Evolutionary conservation across 2,329 filamentous ascomycete genomes (phyloP), one percentile per base, ranked within the genome.

Genomic region (Colletotrichum endophyticum): DNA sequence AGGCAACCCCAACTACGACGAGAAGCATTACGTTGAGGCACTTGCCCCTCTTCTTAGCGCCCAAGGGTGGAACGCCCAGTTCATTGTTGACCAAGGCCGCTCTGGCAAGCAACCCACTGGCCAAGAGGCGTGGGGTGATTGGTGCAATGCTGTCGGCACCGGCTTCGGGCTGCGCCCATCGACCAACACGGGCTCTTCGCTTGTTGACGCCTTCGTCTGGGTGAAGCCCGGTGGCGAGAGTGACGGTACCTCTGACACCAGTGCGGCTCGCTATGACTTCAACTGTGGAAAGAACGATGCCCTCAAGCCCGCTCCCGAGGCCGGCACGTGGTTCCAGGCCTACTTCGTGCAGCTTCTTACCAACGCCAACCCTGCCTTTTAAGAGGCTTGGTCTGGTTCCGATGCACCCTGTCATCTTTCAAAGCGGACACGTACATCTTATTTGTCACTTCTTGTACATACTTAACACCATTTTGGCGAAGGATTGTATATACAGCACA

Each of bases 191-290:
- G 91, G 90, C 16, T 88, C 92, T 78, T 81, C 84, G 3, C 85
- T 92, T 22, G 86, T 90, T 39, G 93, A 94, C 82, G 92, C 92
- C 56, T 92, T 94, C 78, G 92, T 94, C 73, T 94, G 93, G 93
- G 86, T 94, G 79, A 94, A 94, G 88, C 93, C 93, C 6, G 93
- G 93, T 78, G 89, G 89, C 77, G 89, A 90, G 82, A 94, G 86
- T 61, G 88, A 89, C 78, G 87, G 87, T 78, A 89, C 87, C 49
- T 89, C 86, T 44, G 84, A 91, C 80, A 86, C 84, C 53, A 84
- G 80, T 39, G 87, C 91, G 12, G 78, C 84, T 25, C 88, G 89
- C 68, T 92, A 90, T 81, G 90, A 92, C 83, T 78, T 74, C 66
- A 85, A 90, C 83, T 93, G 91, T 77, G 91, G 91, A 36, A 84